Percentiles rank a stretch among this genome's conserved stretches.
Conservation (phyloP, 179 eudicot species). For the Nepenthes alata region DNA sequence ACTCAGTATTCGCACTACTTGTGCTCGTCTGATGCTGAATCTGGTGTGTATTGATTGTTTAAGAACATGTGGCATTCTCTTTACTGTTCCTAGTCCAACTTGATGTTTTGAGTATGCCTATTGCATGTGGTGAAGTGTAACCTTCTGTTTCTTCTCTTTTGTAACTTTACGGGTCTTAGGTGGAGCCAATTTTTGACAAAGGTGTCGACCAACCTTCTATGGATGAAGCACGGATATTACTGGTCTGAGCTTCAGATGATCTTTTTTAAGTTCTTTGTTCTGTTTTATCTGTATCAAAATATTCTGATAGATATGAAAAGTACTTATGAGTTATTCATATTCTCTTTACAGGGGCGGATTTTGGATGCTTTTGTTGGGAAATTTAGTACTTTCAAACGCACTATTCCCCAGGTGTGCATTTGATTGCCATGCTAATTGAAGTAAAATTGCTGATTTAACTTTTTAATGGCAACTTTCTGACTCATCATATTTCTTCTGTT, state of each 20-base stretch:
- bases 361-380: slow-evolving; percentile 99
- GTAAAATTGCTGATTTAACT: background rate
- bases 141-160: slow-evolving; percentile 1
- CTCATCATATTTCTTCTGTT: too few relatives aligned
- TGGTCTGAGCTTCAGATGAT: slow-evolving; percentile 32
- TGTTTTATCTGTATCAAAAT: background rate
- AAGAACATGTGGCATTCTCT: background rate
- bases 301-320: background rate
- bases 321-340: background rate
- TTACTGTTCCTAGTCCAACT: background rate
- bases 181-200: slow-evolving; percentile 95
- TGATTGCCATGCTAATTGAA: background rate
- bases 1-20: slow-evolving; percentile 90
- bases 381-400: slow-evolving; percentile 79
- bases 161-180: slow-evolving; percentile 27
- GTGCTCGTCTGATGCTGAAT: slow-evolving; percentile 97
- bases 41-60: slow-evolving; percentile 39
- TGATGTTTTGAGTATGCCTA: slow-evolving; percentile 2
- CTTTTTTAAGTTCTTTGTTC: background rate
- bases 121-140: background rate
- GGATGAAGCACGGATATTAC: slow-evolving; percentile 86
- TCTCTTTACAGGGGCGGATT: slow-evolving; percentile 53
- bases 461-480: too few relatives aligned
- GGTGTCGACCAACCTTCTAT: slow-evolving; percentile 78
- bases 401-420: slow-evolving; percentile 71